These are phyloP conservation scores for Craspedostauros australis DNA, from an alignment of 108 stramenopile species.

Conservation along the genomic window DNA sequence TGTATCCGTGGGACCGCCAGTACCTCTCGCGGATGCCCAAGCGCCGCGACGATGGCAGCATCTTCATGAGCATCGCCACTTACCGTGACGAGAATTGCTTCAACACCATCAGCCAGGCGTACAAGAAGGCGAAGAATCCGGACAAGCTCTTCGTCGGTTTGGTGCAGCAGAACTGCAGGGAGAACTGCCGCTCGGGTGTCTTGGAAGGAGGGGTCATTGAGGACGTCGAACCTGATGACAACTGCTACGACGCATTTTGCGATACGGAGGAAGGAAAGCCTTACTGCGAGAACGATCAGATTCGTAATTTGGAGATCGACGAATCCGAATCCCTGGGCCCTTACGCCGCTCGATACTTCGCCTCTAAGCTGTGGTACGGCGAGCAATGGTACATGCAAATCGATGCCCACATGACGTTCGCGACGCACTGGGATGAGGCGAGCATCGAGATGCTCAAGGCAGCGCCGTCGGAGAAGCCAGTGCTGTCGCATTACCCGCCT, in stretches of 20 bases:
- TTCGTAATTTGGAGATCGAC: constrained; percentile 78
- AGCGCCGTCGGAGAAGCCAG: constrained; percentile 77
- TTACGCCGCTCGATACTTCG: constrained; percentile 90
- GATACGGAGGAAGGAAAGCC: constrained; percentile 48
- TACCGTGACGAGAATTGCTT: constrained; percentile 93
- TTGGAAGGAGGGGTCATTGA: constrained; percentile 50
- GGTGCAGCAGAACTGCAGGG: constrained; percentile 93
- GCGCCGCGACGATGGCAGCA: constrained; percentile 64
- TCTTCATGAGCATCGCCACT: constrained; percentile 88
- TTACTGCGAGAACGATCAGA: constrained; percentile 51
- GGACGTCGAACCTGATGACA: constrained; percentile 64
- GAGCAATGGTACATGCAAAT: constrained; percentile 95
- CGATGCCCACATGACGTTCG: constrained; percentile 86
- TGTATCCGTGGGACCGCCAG: constrained; percentile 80
- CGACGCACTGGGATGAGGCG: constrained; percentile 80
- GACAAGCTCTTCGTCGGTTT: constrained; percentile 86
- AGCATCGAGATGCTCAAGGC: constrained; percentile 70
- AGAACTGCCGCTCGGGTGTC: constrained; percentile 64
- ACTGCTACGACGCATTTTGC: constrained; percentile 73
- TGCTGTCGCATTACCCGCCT: constrained; percentile 89
- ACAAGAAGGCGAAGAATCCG: constrained; percentile 79
- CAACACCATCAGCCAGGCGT: constrained; percentile 80
- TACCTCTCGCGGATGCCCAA: constrained; percentile 70
- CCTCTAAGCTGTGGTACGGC: constrained; percentile 90
- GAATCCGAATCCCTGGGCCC: constrained; percentile 92